A percentile compares a stretch with the other conserved stretches of the same genome.
phyloP scores from a whole-genome alignment of 208 protist genomes.

The Acanthamoeba healyi region DNA sequence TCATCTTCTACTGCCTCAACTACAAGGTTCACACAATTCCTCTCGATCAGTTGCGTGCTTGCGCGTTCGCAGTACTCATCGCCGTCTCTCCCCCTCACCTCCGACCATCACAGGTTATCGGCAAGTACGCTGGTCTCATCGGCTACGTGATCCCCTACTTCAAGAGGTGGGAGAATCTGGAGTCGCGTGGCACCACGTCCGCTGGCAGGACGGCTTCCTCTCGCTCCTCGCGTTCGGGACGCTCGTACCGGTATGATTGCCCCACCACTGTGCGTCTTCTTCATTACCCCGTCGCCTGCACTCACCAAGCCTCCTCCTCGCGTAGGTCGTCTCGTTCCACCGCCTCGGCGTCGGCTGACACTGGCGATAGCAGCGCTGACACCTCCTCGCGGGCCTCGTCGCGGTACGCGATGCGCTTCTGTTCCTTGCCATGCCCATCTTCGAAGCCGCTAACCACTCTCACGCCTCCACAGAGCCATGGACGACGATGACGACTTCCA shows the following conservation, averaged over 20 bases:
- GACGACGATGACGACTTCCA: slow-evolving; percentile 11
- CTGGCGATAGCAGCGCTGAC: slow-evolving; percentile 1
- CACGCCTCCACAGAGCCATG: slow-evolving; percentile 8
- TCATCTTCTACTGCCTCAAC: slow-evolving; percentile 79
- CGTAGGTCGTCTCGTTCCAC: background rate
- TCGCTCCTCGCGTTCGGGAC: background rate
- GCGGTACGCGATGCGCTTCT: background rate
- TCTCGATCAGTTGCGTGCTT: too few relatives aligned
- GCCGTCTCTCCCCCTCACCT: background rate
- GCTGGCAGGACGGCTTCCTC: slow-evolving; percentile 53
- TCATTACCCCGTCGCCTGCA: background rate
- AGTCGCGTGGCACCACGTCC: slow-evolving; percentile 63
- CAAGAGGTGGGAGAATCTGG: slow-evolving; percentile 75
- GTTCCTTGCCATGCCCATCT: background rate
- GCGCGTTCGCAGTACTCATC: too few relatives aligned
- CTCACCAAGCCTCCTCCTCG: background rate
- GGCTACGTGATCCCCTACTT: slow-evolving; percentile 73
- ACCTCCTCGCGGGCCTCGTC: slow-evolving; percentile 27
- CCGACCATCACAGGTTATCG: slow-evolving; percentile 18
- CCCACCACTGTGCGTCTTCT: background rate
- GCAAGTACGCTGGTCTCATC: slow-evolving; percentile 67
- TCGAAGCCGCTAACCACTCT: too few relatives aligned
- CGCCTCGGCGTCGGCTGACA: slow-evolving; percentile 1
- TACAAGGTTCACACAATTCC: background rate
- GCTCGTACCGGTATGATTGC: slow-evolving; percentile 70